Evolutionary conservation across 495 filamentous ascomycete genomes (phyloP), one percentile per base, ranked within the genome.

Genomic region (Glonium stellatum): DNA sequence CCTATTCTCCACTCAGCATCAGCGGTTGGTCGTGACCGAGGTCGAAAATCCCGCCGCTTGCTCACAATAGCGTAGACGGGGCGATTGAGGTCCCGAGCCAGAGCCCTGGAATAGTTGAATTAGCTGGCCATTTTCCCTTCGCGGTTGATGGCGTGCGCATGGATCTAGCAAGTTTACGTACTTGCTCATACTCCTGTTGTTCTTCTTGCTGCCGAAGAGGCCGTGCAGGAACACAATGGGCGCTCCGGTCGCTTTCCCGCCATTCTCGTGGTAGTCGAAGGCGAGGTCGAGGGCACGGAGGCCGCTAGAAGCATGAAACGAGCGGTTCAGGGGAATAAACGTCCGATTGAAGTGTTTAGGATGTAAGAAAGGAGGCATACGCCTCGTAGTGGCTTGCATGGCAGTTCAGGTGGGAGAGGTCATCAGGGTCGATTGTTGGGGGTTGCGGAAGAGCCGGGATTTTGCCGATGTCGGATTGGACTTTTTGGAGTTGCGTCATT

Each of bases 171-270:
- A 55, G 15, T 9, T 19, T 55, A 58, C 31, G 41, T 82, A 97
- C 93, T 91, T 95, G 84, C 92, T 95, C 62, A 98, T 93, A 72
- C 82, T 91, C 73, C 92, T 76, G 69, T 97, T 93, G 67, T 98
- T 98, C 78, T 89, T 88, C 75, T 95, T 97, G 42, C 89, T 95
- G 22, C 93, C 93, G 70, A 98, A 97, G 15, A 98, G 79, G 4
- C 93, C 93, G 72, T 98, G 93, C 72, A 97, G 81, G 61, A 98
- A 83, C 63, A 98, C 73, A 59, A 98, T 87, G 0, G 93, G 90
- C 46, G 80, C 69, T 48, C 80, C 79, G 18, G 25, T 63, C 4
- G 61, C 57, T 39, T 64, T 58, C 5, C 65, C 65, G n/a, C 54
- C 57, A 54, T 64, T 64, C 22, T 67, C 58, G 36, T 67, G 65